Conservation (phyloP, 225 moss, liverwort and hornwort genomes). For the Rhytidiadelphus loreus region DNA sequence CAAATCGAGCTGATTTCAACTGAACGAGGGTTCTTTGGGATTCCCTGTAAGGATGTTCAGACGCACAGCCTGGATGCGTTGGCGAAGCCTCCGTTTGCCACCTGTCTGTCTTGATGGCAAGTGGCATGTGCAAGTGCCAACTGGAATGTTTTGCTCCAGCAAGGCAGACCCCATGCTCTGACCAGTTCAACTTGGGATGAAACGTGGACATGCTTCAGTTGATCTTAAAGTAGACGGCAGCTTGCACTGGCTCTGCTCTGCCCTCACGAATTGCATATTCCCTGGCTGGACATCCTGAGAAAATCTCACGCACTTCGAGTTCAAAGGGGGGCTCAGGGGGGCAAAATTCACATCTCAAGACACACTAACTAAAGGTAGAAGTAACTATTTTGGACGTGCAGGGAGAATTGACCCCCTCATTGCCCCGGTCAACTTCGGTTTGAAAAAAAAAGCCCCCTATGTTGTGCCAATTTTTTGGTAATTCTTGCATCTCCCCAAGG, state of each 20-base stretch:
- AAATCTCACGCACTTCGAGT: not conserved
- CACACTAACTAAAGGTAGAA: too few relatives aligned
- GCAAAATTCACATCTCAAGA: too few relatives aligned
- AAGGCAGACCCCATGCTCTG: not conserved
- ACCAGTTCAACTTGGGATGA: not conserved
- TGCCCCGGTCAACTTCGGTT: too few relatives aligned
- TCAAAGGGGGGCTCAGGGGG: too few relatives aligned
- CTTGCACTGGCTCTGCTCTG: too few relatives aligned
- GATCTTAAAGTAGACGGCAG: too few relatives aligned
- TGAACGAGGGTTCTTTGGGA: not conserved
- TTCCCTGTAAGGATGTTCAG: not conserved
- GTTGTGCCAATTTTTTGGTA: too few relatives aligned
- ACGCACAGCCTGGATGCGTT: not conserved
- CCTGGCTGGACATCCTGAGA: not conserved
- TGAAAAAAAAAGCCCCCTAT: too few relatives aligned
- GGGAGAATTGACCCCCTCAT: too few relatives aligned
- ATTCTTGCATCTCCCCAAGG: too few relatives aligned
- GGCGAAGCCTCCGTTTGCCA: not conserved
- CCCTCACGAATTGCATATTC: not conserved
- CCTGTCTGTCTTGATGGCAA: not conserved
- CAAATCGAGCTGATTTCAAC: not conserved
- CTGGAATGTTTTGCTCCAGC: not conserved
- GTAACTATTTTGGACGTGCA: too few relatives aligned
- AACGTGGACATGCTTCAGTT: not conserved
- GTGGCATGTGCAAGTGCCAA: not conserved